Base-by-base conservation (phyloP, 1,284 basidiomycete species). In the Cryptococcus hybrid region DNA sequence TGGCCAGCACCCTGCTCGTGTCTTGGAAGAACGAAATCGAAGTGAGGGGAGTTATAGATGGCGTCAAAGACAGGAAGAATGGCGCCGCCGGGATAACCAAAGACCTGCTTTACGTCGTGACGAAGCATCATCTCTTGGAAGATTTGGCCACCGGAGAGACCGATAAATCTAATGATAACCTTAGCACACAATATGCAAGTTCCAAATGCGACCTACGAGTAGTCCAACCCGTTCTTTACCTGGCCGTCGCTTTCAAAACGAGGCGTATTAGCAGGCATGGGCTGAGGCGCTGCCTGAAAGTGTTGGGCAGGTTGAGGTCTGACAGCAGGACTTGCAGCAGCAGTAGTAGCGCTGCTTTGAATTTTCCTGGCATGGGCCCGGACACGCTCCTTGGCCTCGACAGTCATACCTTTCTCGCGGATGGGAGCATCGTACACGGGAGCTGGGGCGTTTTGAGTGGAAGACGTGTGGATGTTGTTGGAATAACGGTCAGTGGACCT, bases 61-160 rank as follows among this genome's bases (percentile, higher is more conserved):
- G 96, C 95, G 77, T 99, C 95, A 78, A 98, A 99, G 44, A 99
- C 95, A 66, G 95, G 96, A 15, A 98, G 86, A 74, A 98, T 98
- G 51, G 95, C 95, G 61, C 94, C 93, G 50, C 95, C 95, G 13
- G 95, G 95, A 80, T 99, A 99, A 49, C 95, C 95, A 73, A 99
- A 99, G 52, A 99, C 85, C 74, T 98, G 90, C 79, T 95, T 96
- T 71, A 99, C 94, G 58, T 85, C 85, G 78, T 99, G 95, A 55
- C 95, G 84, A 58, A 94, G 87, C 92, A 99, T 97, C 95, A 99
- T 98, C 80, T 99, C 94, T 78, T 99, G 93, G 81, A 99, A 97
- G 74, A 99, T 97, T 78, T 97, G 85, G 40, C 95, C 95, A 38
- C 95, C 95, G 15, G 92, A 91, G 80, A 95, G 86, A 60, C 95